phyloP scores from a whole-genome alignment of 768 basidiomycete genomes.

The Grammothele lineata region DNA sequence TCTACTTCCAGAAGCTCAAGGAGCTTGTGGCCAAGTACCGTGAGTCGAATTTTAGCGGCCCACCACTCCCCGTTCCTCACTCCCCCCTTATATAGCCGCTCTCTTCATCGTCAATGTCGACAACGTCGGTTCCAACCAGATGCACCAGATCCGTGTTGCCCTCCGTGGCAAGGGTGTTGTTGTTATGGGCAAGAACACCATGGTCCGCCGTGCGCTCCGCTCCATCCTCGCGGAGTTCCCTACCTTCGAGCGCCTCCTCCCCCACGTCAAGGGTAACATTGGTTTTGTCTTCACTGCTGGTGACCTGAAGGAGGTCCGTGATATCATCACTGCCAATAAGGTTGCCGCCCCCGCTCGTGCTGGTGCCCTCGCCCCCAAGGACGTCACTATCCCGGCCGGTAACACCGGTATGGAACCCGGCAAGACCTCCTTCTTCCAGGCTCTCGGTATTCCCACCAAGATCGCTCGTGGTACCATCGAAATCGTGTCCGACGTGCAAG shows the following conservation, averaged over 20 bases:
- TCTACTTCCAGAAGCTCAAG: conserved; percentile 92
- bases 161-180: conserved; percentile 97
- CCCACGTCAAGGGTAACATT: conserved; percentile 95
- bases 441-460: conserved; percentile 98
- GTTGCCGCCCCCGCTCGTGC: conserved; percentile 98
- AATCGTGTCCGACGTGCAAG: conserved; percentile 96
- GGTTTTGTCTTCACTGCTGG: conserved; percentile 95
- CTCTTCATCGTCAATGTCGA: conserved; percentile 99
- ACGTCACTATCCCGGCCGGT: conserved; percentile 88
- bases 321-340: conserved; percentile 93
- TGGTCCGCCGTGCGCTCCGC: conserved; percentile 98
- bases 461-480: conserved; percentile 99
- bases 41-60: too few species aligned
- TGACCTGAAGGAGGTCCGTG: conserved; percentile 94
- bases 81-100: too few species aligned
- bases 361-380: conserved; percentile 90
- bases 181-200: conserved; percentile 99
- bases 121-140: conserved; percentile 99
- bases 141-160: conserved; percentile 94
- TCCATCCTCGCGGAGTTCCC: conserved; percentile 86
- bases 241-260: conserved; percentile 94
- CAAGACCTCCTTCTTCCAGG: conserved; percentile 99
- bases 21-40: conserved; percentile 87
- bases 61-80: too few species aligned
- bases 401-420: conserved; percentile 99